Conservation (phyloP, 108 stramenopile species). For the Schizochytrium sp. region DNA sequence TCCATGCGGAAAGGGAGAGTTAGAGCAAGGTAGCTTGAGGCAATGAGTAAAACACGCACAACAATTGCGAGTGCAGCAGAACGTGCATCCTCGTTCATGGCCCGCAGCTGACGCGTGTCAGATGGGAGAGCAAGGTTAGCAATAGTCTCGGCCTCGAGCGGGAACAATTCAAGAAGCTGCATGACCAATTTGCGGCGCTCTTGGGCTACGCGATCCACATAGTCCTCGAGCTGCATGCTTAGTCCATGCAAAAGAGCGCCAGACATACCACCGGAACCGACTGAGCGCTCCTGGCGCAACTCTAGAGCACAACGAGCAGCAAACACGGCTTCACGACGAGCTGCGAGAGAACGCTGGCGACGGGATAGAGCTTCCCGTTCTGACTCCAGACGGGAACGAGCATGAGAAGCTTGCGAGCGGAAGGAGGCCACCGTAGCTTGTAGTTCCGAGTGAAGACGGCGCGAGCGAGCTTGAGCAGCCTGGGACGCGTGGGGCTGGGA, state of each 20-base stretch:
- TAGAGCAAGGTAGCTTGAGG: constrained; percentile 31
- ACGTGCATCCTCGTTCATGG: not conserved
- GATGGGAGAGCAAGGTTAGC: constrained; percentile 43
- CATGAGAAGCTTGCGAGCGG: no score
- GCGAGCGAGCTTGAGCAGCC: no score
- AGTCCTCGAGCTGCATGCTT: constrained; percentile 58
- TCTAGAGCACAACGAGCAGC: no score
- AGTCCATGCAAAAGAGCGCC: constrained; percentile 43
- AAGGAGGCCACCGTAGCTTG: no score
- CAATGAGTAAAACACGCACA: constrained; percentile 20
- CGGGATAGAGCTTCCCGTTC: no score
- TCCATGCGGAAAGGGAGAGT: constrained; percentile 19
- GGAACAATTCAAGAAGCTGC: constrained; percentile 37
- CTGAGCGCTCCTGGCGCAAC: no score
- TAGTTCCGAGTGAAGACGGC: no score
- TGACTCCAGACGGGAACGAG: no score
- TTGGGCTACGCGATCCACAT: constrained; percentile 16
- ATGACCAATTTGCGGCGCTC: constrained; percentile 24
- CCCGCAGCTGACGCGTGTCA: constrained; percentile 34
- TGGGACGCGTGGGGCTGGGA: no score
- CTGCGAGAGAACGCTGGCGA: no score
- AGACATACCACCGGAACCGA: not conserved
- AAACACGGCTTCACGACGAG: no score
- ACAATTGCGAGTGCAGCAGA: constrained; percentile 39
- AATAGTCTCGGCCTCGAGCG: not conserved